Base-by-base conservation (phyloP, 2,329 filamentous ascomycete genomes). In the Colletotrichum tropicicola region DNA sequence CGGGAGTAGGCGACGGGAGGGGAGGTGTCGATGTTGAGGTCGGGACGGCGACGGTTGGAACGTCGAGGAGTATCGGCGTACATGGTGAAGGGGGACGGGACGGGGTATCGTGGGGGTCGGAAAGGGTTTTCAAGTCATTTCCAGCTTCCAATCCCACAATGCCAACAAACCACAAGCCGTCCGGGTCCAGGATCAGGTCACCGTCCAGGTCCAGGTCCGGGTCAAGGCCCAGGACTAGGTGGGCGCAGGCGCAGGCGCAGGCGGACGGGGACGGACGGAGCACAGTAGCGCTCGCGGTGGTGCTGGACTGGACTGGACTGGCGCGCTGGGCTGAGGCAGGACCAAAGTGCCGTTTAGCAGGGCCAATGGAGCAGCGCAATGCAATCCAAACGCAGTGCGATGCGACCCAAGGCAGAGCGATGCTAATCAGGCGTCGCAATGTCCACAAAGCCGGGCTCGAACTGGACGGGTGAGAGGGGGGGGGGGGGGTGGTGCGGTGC, bases 11-110 rank as follows among this genome's bases (percentile, higher is more conserved):
- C 52, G 49, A 27, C 32, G 32, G 64, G 52, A 21, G 63, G 65
- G 23, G 59, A 66, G 19, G 53, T 66, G 65, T 69, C 59, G 53
- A 70, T 65, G 55, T 69, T 65, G 47, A 70, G 69, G 21, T 70
- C 64, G 28, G 68, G 67, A 32, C 67, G 68, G 15, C 66, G 68
- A 25, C 68, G 69, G 43, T 58, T 68, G 13, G 57, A 64, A 49
- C 64, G 59, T 52, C 59, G 54, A 35, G 51, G 51, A 28, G 35
- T 54, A 30, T 68, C 64, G 56, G 65, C 61, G 57, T 65, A 61
- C 61, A 65, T 64, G 47, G 32, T 32, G 60, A 44, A 60, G 56
- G 56, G 35, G 56, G 41, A 17, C 44, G 32, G 39, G 19, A 12
- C 47, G 48, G 27, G 48, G 41, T 65, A 55, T 60, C 61, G 61